phyloP scores from a whole-genome alignment of 495 filamentous ascomycete species.

The Podospora appendiculata region DNA sequence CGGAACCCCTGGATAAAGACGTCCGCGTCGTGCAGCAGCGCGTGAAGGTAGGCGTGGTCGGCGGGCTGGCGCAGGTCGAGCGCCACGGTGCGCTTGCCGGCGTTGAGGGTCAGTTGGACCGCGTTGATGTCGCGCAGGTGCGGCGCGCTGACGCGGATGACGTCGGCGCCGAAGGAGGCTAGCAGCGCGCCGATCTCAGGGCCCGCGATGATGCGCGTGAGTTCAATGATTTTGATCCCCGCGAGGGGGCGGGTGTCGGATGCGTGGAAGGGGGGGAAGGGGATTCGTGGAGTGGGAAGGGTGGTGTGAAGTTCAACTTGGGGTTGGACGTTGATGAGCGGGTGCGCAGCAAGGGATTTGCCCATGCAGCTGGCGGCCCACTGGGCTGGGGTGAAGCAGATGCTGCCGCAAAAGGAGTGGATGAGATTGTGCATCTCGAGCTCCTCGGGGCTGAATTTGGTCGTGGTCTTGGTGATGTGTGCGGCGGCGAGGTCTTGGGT shows the following conservation, averaged over 20 bases:
- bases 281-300: slow-evolving; percentile 3
- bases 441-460: slow-evolving; percentile 9
- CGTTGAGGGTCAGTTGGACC: slow-evolving; percentile 13
- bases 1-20: slow-evolving; percentile 49
- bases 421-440: slow-evolving; percentile 16
- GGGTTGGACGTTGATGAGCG: slow-evolving; percentile 12
- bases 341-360: slow-evolving; percentile 9
- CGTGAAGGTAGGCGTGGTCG: slow-evolving; percentile 40
- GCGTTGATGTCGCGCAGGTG: slow-evolving; percentile 14
- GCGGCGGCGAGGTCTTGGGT: slow-evolving; percentile 13
- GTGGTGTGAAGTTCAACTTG: not conserved
- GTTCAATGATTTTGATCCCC: slow-evolving; percentile 41
- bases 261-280: slow-evolving; percentile 6
- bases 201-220: slow-evolving; percentile 43
- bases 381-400: slow-evolving; percentile 16
- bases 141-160: slow-evolving; percentile 15
- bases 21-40: slow-evolving; percentile 41
- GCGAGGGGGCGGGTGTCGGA: slow-evolving; percentile 7
- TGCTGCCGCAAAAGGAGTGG: slow-evolving; percentile 19
- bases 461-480: slow-evolving; percentile 7
- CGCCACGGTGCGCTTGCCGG: slow-evolving; percentile 31
- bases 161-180: slow-evolving; percentile 47
- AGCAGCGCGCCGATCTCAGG: slow-evolving; percentile 49
- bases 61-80: slow-evolving; percentile 40
- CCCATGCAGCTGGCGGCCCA: slow-evolving; percentile 17